Percentiles rank a stretch among this genome's conserved stretches.
Conservation (phyloP, 2,329 filamentous ascomycete genomes). For the Calonectria leucothoes region DNA sequence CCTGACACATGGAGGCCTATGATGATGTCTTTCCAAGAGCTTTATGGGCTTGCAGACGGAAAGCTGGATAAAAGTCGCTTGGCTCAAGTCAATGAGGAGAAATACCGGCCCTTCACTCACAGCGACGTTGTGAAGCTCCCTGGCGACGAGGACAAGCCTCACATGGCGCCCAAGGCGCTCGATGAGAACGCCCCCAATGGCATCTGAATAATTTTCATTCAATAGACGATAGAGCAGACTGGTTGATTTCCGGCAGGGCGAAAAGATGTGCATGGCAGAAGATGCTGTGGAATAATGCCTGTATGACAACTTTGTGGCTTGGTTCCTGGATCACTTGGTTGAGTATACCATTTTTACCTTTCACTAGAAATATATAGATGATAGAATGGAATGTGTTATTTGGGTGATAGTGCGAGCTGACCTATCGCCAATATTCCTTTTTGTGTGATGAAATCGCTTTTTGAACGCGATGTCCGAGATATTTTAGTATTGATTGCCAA, state of each 20-base stretch:
- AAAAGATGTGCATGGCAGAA: too few species aligned
- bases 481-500: background rate
- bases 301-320: too few species aligned
- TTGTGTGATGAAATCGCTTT: background rate
- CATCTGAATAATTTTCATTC: background rate
- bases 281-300: too few species aligned
- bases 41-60: conserved; percentile 50
- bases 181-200: background rate
- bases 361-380: too few species aligned
- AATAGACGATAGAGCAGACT: background rate
- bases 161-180: background rate
- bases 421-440: background rate
- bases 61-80: background rate
- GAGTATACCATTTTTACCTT: too few species aligned
- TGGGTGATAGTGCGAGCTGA: background rate
- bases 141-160: background rate
- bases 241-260: too few species aligned
- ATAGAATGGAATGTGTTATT: background rate
- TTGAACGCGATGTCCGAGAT: background rate
- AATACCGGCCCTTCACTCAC: background rate
- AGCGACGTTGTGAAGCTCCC: background rate
- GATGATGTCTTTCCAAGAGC: conserved; percentile 57
- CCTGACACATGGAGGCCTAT: conserved; percentile 56
- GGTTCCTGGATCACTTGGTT: too few species aligned
- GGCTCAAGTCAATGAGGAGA: background rate